Conservation (phyloP, 75 land plant species). For the Selaginella tamariscina region DNA sequence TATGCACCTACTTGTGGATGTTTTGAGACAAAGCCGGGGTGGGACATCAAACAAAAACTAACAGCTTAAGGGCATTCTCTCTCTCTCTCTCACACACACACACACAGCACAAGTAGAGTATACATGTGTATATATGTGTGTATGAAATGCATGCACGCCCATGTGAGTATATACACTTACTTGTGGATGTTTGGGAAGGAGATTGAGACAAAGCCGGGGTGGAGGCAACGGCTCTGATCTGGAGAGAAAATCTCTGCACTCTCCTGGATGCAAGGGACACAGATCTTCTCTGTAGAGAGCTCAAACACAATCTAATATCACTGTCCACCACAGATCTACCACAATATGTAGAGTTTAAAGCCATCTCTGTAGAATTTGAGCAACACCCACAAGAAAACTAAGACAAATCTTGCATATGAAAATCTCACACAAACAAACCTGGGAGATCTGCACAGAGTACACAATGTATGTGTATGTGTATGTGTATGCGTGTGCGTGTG, state of each 20-base stretch:
- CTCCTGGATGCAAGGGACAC: neutral
- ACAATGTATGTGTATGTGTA: too few species aligned
- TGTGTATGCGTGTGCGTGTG: too few species aligned
- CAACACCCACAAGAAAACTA: neutral
- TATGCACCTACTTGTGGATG: too few species aligned
- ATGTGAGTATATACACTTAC: neutral
- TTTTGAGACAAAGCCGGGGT: too few species aligned
- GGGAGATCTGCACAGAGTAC: too few species aligned
- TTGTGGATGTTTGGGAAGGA: neutral
- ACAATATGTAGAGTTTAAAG: neutral
- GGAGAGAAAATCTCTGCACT: neutral
- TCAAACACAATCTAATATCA: neutral
- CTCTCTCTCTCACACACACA: too few species aligned
- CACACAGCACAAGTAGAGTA: too few species aligned
- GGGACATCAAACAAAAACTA: neutral
- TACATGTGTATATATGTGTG: too few species aligned
- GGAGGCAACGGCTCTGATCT: neutral
- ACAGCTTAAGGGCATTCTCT: neutral
- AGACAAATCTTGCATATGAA: neutral
- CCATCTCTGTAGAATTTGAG: conserved; percentile 1
- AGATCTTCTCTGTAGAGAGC: neutral
- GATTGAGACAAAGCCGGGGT: neutral
- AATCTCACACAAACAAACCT: neutral
- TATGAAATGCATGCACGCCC: too few species aligned
- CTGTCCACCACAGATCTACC: neutral